Percentiles rank a stretch among this genome's conserved stretches.
Evolutionary conservation across 441 rosid species (phyloP).

Genomic region (Erodium texanum): DNA sequence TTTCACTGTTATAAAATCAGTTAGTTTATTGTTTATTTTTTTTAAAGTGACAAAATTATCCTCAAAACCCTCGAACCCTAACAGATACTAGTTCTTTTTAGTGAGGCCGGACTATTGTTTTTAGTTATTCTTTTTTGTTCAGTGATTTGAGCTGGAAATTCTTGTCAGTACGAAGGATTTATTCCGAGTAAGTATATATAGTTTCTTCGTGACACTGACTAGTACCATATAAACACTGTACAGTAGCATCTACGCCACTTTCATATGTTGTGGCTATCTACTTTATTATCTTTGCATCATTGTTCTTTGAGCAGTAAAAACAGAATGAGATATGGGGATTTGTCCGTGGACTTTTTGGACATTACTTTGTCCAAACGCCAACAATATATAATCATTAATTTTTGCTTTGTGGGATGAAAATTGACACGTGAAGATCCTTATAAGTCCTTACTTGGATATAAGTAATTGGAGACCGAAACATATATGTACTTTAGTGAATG

Average conservation of each 20-base stretch:
- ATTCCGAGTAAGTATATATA: neutral
- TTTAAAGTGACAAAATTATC: too few relatives aligned
- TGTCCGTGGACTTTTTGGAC: slow-evolving; percentile 14
- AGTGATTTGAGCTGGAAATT: neutral
- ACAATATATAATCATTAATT: slow-evolving; percentile 12
- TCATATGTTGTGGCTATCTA: neutral
- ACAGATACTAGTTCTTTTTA: too few relatives aligned
- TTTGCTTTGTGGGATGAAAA: slow-evolving; percentile 17
- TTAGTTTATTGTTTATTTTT: too few relatives aligned
- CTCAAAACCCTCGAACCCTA: too few relatives aligned
- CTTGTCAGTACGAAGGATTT: neutral
- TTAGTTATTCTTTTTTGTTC: neutral
- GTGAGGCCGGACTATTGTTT: neutral
- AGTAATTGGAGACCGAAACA: slow-evolving; percentile 13
- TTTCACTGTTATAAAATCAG: too few relatives aligned
- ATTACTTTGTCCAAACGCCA: slow-evolving; percentile 24
- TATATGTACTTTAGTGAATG: neutral
- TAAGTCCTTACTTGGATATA: slow-evolving; percentile 6
- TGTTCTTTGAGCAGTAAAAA: slow-evolving; percentile 20
- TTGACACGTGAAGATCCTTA: slow-evolving; percentile 18
- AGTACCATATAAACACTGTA: slow-evolving; percentile 3
- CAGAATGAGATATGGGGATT: slow-evolving; percentile 15
- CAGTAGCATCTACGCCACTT: neutral
- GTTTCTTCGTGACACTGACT: neutral
- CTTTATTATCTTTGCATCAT: slow-evolving; percentile 18